Base-by-base conservation (phyloP, 352 stramenopile species). In the Phytophthora parvispora region DNA sequence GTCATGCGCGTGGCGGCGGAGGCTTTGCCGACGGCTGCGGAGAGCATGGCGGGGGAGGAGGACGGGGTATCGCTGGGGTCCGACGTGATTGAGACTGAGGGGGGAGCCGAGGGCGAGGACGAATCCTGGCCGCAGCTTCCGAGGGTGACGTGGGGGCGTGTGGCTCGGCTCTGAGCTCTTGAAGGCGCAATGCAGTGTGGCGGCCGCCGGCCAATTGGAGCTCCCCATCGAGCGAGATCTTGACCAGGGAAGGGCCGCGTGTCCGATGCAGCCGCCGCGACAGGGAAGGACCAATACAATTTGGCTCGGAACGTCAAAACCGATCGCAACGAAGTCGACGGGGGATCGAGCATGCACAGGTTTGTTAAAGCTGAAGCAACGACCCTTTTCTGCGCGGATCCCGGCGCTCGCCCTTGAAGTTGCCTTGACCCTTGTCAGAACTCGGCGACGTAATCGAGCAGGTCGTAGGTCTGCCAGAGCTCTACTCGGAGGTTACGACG, bases 1-100 rank as follows among this genome's bases (percentile, higher is more conserved):
- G 72, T 66, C 27, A 74, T 67, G 57, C 79, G 75, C 42, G 61
- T 48, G 12, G 69, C n/a, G n/a, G n/a, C n/a, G n/a, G n/a, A 74
- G 25, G 29, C 42, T 63, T 65, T 70, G 31, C 52, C 48, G 15
- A 86, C 57, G 10, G 66, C 65, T 10, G 66, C 57, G 31, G 69
- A 75, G 10, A 81, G 62, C 74, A 83, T 83, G 8, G 42, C 63
- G 38, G 16, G 22, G 43, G 13, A 16, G 4, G 50, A 18, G 10
- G n/a, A n/a, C n/a, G n/a, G n/a, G n/a, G n/a, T n/a, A n/a, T n/a
- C n/a, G n/a, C n/a, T 20, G 6, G 51, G 34, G 57, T 34, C 47
- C 9, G 65, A 60, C 45, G 52, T 70, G 56, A 40, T 67, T 67
- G 25, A 27, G 48, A 60, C 25, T 55, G 58, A 50, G 38, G 45